Conservation (phyloP, 2,329 filamentous ascomycete genomes). For the Mollisiaceae sp. region DNA sequence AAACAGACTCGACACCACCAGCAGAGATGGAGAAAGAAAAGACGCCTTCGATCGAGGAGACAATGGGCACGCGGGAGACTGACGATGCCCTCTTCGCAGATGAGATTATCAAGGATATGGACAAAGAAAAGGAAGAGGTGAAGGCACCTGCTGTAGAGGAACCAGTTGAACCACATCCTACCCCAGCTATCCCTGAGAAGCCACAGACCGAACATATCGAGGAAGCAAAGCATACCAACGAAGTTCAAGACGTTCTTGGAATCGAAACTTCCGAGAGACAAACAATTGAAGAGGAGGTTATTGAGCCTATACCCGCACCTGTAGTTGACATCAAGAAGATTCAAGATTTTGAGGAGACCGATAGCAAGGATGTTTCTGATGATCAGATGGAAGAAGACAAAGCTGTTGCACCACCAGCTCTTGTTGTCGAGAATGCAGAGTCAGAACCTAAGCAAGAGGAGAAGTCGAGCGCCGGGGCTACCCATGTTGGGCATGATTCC, state of each 20-base stretch:
- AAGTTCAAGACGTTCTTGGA: not conserved
- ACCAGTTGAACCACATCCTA: conserved; percentile 16
- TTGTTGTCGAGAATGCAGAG: conserved; percentile 40
- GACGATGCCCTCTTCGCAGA: conserved; percentile 24
- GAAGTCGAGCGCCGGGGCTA: not conserved
- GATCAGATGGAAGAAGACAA: conserved; percentile 10
- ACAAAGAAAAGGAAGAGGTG: conserved; percentile 9
- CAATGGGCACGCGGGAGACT: conserved; percentile 24
- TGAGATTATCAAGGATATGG: conserved; percentile 23
- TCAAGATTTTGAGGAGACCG: not conserved
- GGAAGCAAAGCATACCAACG: conserved; percentile 3
- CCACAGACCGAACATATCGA: conserved; percentile 8
- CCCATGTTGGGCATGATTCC: not conserved
- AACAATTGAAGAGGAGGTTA: conserved; percentile 46
- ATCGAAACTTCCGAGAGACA: conserved; percentile 42
- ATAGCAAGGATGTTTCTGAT: conserved; percentile 3
- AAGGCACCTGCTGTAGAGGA: not conserved
- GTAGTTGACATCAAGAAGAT: conserved; percentile 16
- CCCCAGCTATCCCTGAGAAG: conserved; percentile 12
- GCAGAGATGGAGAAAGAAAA: conserved; percentile 1
- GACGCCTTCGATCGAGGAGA: conserved; percentile 19
- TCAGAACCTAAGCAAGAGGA: conserved; percentile 36
- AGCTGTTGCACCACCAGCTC: not conserved
- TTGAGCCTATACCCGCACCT: conserved; percentile 42
- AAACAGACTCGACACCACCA: not conserved